These are phyloP conservation scores for Dalechampia spathulata DNA, from an alignment of 441 rosid genomes.

Conservation along the genomic window DNA sequence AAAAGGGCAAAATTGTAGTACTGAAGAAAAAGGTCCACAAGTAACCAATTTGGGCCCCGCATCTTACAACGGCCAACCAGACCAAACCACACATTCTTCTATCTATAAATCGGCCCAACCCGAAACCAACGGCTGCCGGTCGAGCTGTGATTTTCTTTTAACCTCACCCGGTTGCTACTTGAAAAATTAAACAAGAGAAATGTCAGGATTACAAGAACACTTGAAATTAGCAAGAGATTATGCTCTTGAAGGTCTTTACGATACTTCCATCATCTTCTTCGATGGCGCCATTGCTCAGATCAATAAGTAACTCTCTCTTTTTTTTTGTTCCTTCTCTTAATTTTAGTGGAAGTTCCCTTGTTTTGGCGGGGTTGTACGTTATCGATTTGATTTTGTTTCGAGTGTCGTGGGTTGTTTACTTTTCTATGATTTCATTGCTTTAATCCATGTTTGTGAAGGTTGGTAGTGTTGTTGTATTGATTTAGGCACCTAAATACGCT, in stretches of 20 bases:
- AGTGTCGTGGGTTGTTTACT: too few relatives aligned
- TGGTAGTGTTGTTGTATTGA: too few relatives aligned
- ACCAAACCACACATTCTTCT: not conserved
- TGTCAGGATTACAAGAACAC: conserved; percentile 90
- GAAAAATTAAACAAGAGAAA: conserved; percentile 41
- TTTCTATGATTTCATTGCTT: too few relatives aligned
- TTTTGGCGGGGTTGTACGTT: too few relatives aligned
- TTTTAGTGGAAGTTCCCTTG: too few relatives aligned
- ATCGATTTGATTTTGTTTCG: too few relatives aligned
- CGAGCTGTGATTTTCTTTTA: not conserved
- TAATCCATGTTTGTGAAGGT: too few relatives aligned
- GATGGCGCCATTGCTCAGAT: conserved; percentile 99
- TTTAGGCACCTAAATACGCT: conserved; percentile 73
- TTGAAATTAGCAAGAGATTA: conserved; percentile 91
- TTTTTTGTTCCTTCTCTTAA: not conserved
- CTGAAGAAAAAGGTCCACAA: conserved; percentile 1
- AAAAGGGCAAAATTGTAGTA: not conserved
- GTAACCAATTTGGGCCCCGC: conserved; percentile 9
- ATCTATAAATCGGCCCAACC: not conserved
- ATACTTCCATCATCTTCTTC: conserved; percentile 94
- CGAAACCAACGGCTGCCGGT: too few relatives aligned
- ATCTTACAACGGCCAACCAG: conserved; percentile 6
- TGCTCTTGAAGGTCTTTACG: conserved; percentile 98
- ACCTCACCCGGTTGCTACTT: not conserved
- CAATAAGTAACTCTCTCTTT: conserved; percentile 58